These are phyloP conservation scores for Tilletia indica DNA, from an alignment of 1,284 basidiomycete species.

Conservation along the genomic window DNA sequence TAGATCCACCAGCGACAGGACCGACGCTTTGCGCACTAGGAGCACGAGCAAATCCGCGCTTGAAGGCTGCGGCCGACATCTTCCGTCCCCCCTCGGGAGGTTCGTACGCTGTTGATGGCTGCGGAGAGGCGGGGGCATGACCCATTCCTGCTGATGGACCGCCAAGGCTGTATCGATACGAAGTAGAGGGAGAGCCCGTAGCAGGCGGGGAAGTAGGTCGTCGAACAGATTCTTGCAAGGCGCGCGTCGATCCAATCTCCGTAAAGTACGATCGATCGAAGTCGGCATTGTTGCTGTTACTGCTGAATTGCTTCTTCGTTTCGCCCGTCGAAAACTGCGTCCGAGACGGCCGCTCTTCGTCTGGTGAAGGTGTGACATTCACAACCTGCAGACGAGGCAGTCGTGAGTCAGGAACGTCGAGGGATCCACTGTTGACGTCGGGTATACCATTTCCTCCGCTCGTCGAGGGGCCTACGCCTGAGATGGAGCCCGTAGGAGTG, in stretches of 20 bases:
- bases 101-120: conserved; percentile 13
- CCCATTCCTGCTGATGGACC: not conserved
- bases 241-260: conserved; percentile 41
- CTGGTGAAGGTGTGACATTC: conserved; percentile 6
- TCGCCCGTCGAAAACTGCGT: not conserved
- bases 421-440: not conserved
- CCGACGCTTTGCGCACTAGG: conserved; percentile 28
- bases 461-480: no score
- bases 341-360: not conserved
- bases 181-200: not conserved
- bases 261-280: conserved; percentile 42
- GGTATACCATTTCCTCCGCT: no score
- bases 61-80: conserved; percentile 48
- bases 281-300: not conserved
- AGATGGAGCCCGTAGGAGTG: not conserved
- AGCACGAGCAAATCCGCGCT: conserved; percentile 39
- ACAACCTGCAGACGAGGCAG: conserved; percentile 8
- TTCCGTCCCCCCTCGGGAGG: conserved; percentile 40
- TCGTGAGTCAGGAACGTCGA: not conserved
- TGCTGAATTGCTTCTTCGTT: not conserved
- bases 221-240: conserved; percentile 41
- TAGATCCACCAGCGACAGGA: not conserved
- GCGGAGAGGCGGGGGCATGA: conserved; percentile 20
- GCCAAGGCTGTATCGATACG: conserved; percentile 28
- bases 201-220: conserved; percentile 32